Conservation (phyloP, 2,329 filamentous ascomycete species). For the Paracoccidioides lutzii region DNA sequence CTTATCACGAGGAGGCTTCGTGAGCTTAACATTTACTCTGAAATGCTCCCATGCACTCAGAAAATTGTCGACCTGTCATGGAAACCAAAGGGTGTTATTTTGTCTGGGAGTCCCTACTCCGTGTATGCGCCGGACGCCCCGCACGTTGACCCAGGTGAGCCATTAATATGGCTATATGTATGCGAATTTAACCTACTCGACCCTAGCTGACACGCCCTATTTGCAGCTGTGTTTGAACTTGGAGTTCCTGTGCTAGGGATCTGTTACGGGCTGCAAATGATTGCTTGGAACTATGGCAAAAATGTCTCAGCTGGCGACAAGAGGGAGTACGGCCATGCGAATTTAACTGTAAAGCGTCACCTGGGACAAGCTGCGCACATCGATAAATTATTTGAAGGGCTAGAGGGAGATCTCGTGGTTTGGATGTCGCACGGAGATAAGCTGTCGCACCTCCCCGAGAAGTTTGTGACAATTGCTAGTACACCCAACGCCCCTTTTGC, state of each 20-base stretch:
- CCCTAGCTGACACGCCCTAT: not conserved
- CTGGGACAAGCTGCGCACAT: slow-evolving; percentile 37
- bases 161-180: not conserved
- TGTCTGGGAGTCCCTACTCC: slow-evolving; percentile 60
- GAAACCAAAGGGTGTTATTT: slow-evolving; percentile 73
- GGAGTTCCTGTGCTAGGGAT: slow-evolving; percentile 49
- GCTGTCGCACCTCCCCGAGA: slow-evolving; percentile 57
- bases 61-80: slow-evolving; percentile 64
- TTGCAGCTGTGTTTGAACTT: slow-evolving; percentile 53
- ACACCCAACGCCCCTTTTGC: slow-evolving; percentile 68
- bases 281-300: slow-evolving; percentile 55
- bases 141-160: slow-evolving; percentile 59
- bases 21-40: slow-evolving; percentile 68
- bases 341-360: slow-evolving; percentile 48
- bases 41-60: slow-evolving; percentile 78
- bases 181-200: not conserved
- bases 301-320: slow-evolving; percentile 54
- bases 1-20: slow-evolving; percentile 63
- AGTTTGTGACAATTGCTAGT: slow-evolving; percentile 60
- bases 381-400: slow-evolving; percentile 63
- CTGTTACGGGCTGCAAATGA: slow-evolving; percentile 54
- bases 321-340: slow-evolving; percentile 59
- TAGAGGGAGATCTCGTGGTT: slow-evolving; percentile 57
- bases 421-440: slow-evolving; percentile 92
- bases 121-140: slow-evolving; percentile 70